Evolutionary conservation across 2,329 filamentous ascomycete genomes (phyloP).

Genomic region (Cladophialophora bantiana): DNA sequence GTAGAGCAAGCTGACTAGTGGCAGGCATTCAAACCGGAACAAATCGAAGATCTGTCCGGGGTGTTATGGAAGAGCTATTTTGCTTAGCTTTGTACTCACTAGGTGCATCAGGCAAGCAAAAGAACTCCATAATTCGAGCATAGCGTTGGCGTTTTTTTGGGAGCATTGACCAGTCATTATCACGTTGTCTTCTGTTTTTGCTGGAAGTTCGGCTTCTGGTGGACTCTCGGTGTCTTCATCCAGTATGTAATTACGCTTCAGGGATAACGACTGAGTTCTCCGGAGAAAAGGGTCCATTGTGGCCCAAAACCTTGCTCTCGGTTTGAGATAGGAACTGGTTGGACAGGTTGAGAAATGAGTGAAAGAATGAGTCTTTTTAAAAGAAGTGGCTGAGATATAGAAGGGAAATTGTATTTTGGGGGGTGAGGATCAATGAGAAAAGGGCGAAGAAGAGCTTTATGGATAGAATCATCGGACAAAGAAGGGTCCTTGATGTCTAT

Average conservation of each 20-base stretch:
- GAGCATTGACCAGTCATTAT: too few relatives aligned
- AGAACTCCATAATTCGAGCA: slow-evolving; percentile 12
- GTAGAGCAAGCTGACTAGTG: slow-evolving; percentile 38
- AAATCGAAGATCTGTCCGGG: slow-evolving; percentile 92
- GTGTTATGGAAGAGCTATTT: slow-evolving; percentile 99
- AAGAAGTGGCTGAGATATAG: neutral
- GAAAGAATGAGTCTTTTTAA: neutral
- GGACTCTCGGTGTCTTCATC: neutral
- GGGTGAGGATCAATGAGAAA: neutral
- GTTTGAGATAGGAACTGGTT: neutral
- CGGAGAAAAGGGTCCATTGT: neutral
- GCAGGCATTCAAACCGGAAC: slow-evolving; percentile 85
- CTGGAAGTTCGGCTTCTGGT: neutral
- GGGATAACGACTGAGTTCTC: slow-evolving; percentile 3
- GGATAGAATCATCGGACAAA: neutral
- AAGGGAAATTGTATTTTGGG: neutral
- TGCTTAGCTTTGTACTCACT: slow-evolving; percentile 60
- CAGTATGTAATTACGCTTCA: slow-evolving; percentile 5
- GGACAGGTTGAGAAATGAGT: neutral
- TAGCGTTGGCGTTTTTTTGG: slow-evolving; percentile 27
- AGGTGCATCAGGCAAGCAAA: neutral
- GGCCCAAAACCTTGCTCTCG: neutral
- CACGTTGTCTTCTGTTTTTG: neutral
- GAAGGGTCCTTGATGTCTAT: neutral
- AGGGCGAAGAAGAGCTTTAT: neutral